Percentiles rank a stretch among this genome's conserved stretches.
These are phyloP conservation scores for Leccinum boreale DNA, from an alignment of 768 basidiomycete species.

Conservation along the genomic window DNA sequence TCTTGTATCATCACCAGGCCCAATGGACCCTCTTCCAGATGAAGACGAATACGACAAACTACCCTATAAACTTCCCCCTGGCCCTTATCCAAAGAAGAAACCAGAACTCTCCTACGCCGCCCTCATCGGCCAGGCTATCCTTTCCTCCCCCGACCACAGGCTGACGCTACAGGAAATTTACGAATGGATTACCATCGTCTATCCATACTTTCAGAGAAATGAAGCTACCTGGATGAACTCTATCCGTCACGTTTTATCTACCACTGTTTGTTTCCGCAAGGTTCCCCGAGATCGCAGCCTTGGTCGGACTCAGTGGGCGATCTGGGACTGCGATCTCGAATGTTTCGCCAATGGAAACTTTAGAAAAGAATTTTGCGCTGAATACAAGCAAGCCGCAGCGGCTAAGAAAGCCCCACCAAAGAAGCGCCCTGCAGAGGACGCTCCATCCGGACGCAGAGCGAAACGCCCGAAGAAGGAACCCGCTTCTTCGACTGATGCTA, in stretches of 20 bases:
- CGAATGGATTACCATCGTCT: constrained; percentile 90
- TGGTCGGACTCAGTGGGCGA: constrained; percentile 86
- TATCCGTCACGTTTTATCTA: constrained; percentile 93
- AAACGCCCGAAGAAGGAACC: constrained; percentile 46
- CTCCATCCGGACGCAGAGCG: constrained; percentile 37
- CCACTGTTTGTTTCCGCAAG: constrained; percentile 89
- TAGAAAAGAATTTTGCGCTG: constrained; percentile 54
- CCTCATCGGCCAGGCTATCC: constrained; percentile 90
- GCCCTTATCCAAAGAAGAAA: constrained; percentile 76
- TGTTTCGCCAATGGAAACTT: constrained; percentile 87
- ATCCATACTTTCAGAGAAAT: constrained; percentile 89
- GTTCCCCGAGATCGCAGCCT: constrained; percentile 71
- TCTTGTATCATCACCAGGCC: constrained; percentile 81
- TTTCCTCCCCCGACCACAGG: constrained; percentile 78
- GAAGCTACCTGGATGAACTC: constrained; percentile 99
- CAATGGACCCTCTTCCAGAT: constrained; percentile 61
- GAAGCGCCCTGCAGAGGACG: constrained; percentile 40
- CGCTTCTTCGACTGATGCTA: constrained; percentile 22
- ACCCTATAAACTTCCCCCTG: constrained; percentile 77
- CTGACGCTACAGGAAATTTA: constrained; percentile 96
- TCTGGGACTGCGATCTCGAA: constrained; percentile 75
- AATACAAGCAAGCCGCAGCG: constrained; percentile 29
- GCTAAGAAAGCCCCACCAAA: constrained; percentile 31
- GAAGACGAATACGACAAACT: constrained; percentile 65
- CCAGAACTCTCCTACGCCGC: constrained; percentile 93